phyloP scores from a whole-genome alignment of 2,329 filamentous ascomycete species.

The Colletotrichum plurivorum region DNA sequence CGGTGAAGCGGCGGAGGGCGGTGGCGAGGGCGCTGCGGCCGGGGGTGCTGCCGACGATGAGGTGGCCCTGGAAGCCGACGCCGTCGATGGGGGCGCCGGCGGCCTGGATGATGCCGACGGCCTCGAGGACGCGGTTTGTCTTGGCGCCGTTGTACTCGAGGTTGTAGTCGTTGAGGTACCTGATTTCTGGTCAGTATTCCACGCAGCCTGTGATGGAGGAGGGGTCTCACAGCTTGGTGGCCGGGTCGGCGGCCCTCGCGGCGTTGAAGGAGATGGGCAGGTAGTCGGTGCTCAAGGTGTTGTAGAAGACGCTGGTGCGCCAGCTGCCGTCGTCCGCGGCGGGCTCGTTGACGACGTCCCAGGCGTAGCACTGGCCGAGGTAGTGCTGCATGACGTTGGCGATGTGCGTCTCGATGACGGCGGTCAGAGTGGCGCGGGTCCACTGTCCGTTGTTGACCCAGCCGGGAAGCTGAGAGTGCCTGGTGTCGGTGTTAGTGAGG shows the following conservation, averaged over 20 bases:
- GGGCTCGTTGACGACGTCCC: slow-evolving; percentile 67
- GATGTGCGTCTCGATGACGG: slow-evolving; percentile 66
- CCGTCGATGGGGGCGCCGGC: slow-evolving; percentile 65
- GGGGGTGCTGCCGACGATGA: slow-evolving; percentile 61
- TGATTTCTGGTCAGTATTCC: background rate
- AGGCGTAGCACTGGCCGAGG: slow-evolving; percentile 61
- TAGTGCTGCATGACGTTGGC: slow-evolving; percentile 60
- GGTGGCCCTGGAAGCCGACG: slow-evolving; percentile 66
- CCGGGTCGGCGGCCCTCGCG: slow-evolving; percentile 59
- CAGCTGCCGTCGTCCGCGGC: slow-evolving; percentile 62
- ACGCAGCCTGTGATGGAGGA: background rate
- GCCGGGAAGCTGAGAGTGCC: slow-evolving; percentile 43
- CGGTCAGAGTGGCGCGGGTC: slow-evolving; percentile 35
- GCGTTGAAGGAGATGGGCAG: slow-evolving; percentile 65
- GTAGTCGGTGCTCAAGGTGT: slow-evolving; percentile 63
- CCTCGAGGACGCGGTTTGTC: slow-evolving; percentile 49
- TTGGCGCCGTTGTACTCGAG: slow-evolving; percentile 59
- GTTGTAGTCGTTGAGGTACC: slow-evolving; percentile 74
- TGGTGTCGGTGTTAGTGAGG: slow-evolving; percentile 3
- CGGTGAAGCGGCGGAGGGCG: slow-evolving; percentile 65
- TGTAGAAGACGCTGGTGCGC: slow-evolving; percentile 60
- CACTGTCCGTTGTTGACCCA: slow-evolving; percentile 43
- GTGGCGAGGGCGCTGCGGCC: slow-evolving; percentile 58
- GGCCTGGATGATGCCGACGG: slow-evolving; percentile 52
- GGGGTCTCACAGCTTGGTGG: slow-evolving; percentile 60